Evolutionary conservation across 2,329 filamentous ascomycete species (phyloP), one percentile per base, ranked within the genome.

Genomic region (Pseudogymnoascus sp.): DNA sequence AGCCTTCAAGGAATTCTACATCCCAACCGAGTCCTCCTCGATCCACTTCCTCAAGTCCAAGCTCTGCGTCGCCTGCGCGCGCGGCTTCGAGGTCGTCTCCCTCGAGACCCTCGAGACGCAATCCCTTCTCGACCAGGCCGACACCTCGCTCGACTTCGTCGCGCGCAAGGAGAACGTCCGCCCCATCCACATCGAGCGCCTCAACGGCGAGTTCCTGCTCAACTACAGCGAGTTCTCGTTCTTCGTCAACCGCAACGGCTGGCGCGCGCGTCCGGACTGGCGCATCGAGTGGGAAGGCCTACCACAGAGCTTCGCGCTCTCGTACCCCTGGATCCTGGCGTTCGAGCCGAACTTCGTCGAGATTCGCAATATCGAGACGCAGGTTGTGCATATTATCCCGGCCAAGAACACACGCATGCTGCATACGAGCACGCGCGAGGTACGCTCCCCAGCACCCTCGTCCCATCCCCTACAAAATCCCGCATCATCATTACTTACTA

Each of bases 201-300:
- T 97, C 73, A 96, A 96, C 69, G 93, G 93, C 74, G 95, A 99
- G 74, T 99, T 99, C 81, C 77, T 99, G 69, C 86, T 99, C 67
- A 97, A 97, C 76, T 99, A 99, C 78, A 95, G 91, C 4, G 95
- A 99, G 75, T 99, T 97, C 77, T 96, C 91, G 11, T 99, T 99
- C 84, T 99, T 97, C 72, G 95, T 99, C 73, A 61, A 99, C 77
- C 86, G 95, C 71, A 97, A 99, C 75, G 95, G 95, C 38, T 99
- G 95, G 95, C 87, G 95, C 67, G 93, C 93, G 62, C 84, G 93
- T 71, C 92, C 93, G 4, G 95, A 99, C 76, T 99, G 95, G 95
- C 88, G 89, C 71, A 96, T 99, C 72, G 89, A 93, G 67, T 99
- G 95, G 95, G 95, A 99, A 78, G 95, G 95, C 63, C 90, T 86